A percentile compares a stretch with the other conserved stretches of the same genome.
Conservation (phyloP, 345 rosid species). For the Camelina sativa region DNA sequence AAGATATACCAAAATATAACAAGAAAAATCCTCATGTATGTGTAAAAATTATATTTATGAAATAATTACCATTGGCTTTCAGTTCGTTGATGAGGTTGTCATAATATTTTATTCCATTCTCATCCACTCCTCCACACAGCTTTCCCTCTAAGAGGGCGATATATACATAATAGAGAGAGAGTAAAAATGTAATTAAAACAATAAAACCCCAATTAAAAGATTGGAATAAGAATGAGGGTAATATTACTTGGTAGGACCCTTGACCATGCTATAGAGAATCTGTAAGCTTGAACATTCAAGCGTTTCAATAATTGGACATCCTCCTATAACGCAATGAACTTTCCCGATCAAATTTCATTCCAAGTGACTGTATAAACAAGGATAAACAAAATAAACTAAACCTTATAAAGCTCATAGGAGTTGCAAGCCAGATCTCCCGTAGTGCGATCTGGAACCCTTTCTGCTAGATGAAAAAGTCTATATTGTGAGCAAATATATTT, state of each 20-base stretch:
- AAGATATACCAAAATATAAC: neutral
- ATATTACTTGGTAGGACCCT: neutral
- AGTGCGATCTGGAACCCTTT: neutral
- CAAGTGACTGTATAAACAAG: neutral
- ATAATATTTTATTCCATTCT: constrained; percentile 12
- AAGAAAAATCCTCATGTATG: neutral
- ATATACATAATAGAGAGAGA: neutral
- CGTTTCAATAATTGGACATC: neutral
- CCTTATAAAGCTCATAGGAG: neutral
- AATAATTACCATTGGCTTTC: constrained; percentile 10
- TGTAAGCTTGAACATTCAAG: neutral
- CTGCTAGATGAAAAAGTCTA: neutral
- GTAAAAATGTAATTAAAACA: neutral
- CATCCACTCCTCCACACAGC: constrained; percentile 11
- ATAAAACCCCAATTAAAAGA: neutral
- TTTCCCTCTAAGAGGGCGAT: constrained; percentile 9
- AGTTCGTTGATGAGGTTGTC: constrained; percentile 3
- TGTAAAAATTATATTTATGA: neutral
- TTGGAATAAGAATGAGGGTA: neutral
- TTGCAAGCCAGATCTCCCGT: neutral
- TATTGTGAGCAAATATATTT: neutral
- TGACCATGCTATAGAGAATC: neutral
- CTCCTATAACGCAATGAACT: neutral
- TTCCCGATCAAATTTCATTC: neutral
- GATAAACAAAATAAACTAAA: too few relatives aligned